Conservation (phyloP, 2,329 filamentous ascomycete genomes). For the Zasmidium citrigriseum region DNA sequence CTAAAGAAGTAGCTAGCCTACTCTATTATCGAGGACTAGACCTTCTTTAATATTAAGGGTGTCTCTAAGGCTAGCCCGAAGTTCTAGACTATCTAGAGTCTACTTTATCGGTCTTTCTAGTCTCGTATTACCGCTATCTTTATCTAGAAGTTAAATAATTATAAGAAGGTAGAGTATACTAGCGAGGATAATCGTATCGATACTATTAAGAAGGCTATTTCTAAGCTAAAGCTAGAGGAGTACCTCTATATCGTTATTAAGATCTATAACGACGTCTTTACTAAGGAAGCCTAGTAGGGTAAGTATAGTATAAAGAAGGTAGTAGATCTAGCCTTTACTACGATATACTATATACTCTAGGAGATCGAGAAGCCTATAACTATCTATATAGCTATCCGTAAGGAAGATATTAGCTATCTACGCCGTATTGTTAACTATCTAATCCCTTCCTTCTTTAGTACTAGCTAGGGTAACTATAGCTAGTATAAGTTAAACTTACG, state of each 20-base stretch:
- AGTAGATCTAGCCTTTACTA: background rate
- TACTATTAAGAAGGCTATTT: background rate
- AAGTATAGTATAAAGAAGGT: background rate
- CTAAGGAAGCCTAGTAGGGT: background rate
- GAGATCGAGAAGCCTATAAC: background rate
- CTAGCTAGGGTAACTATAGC: background rate
- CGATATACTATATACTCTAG: background rate
- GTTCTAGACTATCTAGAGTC: background rate
- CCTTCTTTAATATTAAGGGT: background rate
- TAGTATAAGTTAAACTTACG: background rate
- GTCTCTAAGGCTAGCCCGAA: background rate
- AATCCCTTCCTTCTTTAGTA: background rate
- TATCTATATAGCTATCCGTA: background rate
- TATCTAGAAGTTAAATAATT: background rate
- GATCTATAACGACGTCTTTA: background rate
- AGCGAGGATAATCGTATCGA: background rate
- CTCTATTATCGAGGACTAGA: background rate
- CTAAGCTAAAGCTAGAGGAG: background rate
- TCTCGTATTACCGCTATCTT: background rate
- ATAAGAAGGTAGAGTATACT: background rate
- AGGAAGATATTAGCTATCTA: background rate
- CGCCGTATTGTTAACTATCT: background rate
- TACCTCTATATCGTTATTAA: background rate
- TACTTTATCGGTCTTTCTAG: background rate
- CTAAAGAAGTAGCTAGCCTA: background rate